phyloP scores from a whole-genome alignment of 441 rosid genomes.

The Isatis lusitanica region DNA sequence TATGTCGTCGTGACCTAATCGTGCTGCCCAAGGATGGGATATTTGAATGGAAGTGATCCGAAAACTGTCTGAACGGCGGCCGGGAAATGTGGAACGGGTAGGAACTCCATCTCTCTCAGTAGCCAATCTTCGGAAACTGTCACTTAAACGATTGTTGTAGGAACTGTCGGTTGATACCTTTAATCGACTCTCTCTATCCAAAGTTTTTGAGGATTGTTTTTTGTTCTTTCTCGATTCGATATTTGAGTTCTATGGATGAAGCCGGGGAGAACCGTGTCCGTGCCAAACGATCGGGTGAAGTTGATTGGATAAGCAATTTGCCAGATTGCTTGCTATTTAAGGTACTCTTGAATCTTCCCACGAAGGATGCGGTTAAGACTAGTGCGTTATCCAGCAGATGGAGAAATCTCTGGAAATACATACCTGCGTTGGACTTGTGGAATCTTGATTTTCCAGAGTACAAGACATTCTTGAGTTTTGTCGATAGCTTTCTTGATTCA shows the following conservation, averaged over 20 bases:
- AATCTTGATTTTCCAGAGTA: neutral
- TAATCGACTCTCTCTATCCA: too few species aligned
- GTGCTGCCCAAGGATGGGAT: too few species aligned
- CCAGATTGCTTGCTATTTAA: constrained; percentile 14
- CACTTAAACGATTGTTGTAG: too few species aligned
- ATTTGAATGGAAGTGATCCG: too few species aligned
- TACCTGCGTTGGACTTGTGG: neutral
- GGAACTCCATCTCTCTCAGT: too few species aligned
- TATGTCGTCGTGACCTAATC: too few species aligned
- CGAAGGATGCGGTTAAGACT: constrained; percentile 11
- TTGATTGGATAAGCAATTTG: constrained; percentile 8
- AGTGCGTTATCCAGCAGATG: constrained; percentile 20
- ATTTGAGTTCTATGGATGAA: constrained; percentile 1
- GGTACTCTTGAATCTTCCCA: neutral
- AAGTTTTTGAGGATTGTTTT: too few species aligned
- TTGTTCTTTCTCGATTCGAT: too few species aligned
- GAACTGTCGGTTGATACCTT: too few species aligned
- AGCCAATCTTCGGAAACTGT: too few species aligned
- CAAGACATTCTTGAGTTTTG: neutral
- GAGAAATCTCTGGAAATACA: constrained; percentile 17
- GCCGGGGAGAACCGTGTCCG: neutral
- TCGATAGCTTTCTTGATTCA: neutral
- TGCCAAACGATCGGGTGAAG: neutral
- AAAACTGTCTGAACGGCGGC: too few species aligned
- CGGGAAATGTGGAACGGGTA: too few species aligned